These are phyloP conservation scores for Globisporangium barbulae DNA, from an alignment of 352 stramenopile species.

Conservation along the genomic window DNA sequence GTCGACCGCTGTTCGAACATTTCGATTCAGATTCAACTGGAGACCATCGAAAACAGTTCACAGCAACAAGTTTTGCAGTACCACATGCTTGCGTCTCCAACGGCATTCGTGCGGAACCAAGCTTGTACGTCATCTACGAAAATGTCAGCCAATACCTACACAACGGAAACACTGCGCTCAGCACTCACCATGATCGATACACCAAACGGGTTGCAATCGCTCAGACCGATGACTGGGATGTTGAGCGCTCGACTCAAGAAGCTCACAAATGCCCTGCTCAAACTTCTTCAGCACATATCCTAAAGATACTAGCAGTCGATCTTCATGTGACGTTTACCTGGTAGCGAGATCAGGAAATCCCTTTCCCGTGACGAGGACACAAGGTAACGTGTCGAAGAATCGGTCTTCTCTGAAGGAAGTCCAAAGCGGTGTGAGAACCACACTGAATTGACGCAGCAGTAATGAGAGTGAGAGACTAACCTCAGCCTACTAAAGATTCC, in stretches of 20 bases:
- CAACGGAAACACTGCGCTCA: neutral
- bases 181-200: conserved; percentile 85
- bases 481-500: conserved; percentile 94
- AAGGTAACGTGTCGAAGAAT: conserved; percentile 86
- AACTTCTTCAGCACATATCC: neutral
- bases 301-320: neutral
- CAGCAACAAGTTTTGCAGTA: conserved; percentile 14
- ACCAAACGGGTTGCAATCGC: conserved; percentile 94
- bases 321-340: conserved; percentile 29
- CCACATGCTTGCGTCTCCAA: conserved; percentile 63
- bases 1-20: conserved; percentile 41
- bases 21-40: neutral
- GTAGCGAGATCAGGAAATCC: conserved; percentile 95
- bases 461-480: conserved; percentile 12
- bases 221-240: conserved; percentile 90
- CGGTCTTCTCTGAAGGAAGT: conserved; percentile 56
- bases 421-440: neutral
- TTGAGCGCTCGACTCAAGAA: conserved; percentile 63
- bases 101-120: conserved; percentile 83
- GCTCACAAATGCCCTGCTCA: conserved; percentile 73
- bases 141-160: neutral
- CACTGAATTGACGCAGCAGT: neutral
- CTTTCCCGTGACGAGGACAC: conserved; percentile 92
- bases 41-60: neutral
- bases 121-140: conserved; percentile 85